Percentiles rank a stretch among this genome's conserved stretches.
Conservation (phyloP, 208 protist genomes). For the Leishmania major region DNA sequence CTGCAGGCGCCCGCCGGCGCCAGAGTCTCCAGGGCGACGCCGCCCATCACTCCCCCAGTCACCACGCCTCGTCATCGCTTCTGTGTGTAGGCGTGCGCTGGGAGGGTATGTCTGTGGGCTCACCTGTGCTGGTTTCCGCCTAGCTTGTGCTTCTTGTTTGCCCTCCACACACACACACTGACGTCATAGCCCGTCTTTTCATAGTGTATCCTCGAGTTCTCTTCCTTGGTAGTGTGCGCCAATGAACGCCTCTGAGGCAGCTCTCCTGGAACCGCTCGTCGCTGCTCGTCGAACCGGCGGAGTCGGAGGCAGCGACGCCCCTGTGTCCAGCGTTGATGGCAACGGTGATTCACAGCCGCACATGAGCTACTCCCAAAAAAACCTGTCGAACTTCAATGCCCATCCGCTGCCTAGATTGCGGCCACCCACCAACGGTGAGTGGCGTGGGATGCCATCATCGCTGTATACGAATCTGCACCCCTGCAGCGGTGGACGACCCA, state of each 20-base stretch:
- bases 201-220: not conserved
- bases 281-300: not conserved
- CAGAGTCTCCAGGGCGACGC: not conserved
- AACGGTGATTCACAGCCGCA: not conserved
- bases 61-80: not conserved
- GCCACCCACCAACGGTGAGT: not conserved
- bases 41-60: not conserved
- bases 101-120: not conserved
- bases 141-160: not conserved
- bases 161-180: not conserved
- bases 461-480: not conserved
- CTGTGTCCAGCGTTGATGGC: not conserved
- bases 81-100: not conserved
- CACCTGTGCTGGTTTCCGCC: not conserved
- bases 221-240: not conserved
- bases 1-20: not conserved
- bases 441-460: not conserved
- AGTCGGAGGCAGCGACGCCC: not conserved
- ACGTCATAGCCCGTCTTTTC: not conserved
- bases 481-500: not conserved
- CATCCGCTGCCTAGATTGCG: not conserved
- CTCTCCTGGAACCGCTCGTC: not conserved
- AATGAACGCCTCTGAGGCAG: conserved; percentile 11
- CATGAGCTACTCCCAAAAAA: not conserved
- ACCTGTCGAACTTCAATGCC: too few species aligned